Percentiles rank a stretch among this genome's conserved stretches.
Evolutionary conservation across 495 filamentous ascomycete genomes (phyloP).

Genomic region (Neurospora pannonica): DNA sequence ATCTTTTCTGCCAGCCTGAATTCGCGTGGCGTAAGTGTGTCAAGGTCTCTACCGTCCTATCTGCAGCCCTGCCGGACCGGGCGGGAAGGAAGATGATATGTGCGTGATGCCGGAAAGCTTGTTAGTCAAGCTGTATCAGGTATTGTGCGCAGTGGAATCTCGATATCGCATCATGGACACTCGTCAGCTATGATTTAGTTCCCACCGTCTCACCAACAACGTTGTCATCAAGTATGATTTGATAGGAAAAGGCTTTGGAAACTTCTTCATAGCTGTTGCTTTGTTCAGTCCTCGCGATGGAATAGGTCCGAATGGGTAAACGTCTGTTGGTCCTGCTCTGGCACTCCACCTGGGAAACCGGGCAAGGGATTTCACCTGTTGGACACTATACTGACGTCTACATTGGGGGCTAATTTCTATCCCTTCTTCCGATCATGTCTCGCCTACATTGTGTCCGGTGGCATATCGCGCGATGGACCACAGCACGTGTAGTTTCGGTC

Average conservation of each 20-base stretch:
- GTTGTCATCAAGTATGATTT: not conserved
- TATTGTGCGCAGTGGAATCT: not conserved
- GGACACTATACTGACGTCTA: not conserved
- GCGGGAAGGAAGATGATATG: not conserved
- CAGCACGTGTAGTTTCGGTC: not conserved
- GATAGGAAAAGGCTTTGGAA: not conserved
- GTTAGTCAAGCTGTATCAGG: not conserved
- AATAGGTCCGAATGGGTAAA: not conserved
- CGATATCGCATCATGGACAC: not conserved
- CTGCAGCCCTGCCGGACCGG: not conserved
- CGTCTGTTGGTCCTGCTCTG: not conserved
- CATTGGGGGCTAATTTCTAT: not conserved
- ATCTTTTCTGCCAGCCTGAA: not conserved
- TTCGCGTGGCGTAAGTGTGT: not conserved
- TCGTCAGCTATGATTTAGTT: not conserved
- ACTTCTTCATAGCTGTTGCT: not conserved
- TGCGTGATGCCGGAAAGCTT: not conserved
- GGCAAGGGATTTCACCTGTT: not conserved
- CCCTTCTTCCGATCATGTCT: not conserved
- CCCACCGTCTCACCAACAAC: not conserved
- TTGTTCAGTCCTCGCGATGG: not conserved
- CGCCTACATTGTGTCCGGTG: not conserved
- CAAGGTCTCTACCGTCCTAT: not conserved
- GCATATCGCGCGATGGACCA: not conserved
- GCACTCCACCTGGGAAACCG: not conserved